phyloP scores from a whole-genome alignment of 768 basidiomycete genomes.

The Russula sp. region DNA sequence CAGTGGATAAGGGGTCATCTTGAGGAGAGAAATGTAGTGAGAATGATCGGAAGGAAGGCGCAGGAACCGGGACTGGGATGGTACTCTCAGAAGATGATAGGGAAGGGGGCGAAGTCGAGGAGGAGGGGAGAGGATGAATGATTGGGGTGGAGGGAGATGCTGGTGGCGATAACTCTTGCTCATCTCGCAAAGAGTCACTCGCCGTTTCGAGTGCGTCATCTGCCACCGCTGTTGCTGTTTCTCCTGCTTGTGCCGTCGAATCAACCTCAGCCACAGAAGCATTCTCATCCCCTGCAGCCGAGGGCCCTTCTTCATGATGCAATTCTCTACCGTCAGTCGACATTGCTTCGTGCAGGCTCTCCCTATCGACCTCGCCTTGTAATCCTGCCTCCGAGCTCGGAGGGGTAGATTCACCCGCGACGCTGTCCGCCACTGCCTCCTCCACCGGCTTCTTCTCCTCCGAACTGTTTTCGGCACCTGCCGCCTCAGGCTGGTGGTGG shows the following conservation, averaged over 20 bases:
- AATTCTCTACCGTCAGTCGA: conserved; percentile 25
- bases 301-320: conserved; percentile 18
- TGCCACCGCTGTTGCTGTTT: neutral
- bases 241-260: neutral
- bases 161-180: neutral
- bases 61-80: conserved; percentile 2
- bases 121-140: neutral
- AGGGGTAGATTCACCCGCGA: neutral
- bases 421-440: neutral
- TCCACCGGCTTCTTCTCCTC: neutral
- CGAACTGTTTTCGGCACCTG: neutral
- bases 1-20: conserved; percentile 8
- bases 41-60: conserved; percentile 15
- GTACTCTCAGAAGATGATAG: conserved; percentile 11
- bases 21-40: conserved; percentile 6
- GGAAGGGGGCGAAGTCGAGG: conserved; percentile 1
- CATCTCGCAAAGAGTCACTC: conserved; percentile 4
- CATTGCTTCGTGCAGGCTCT: conserved; percentile 36
- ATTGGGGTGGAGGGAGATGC: conserved; percentile 11
- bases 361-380: conserved; percentile 32
- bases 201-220: neutral
- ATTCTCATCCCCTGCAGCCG: neutral
- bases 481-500: no score
- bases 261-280: neutral
- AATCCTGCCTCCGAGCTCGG: neutral